phyloP scores from a whole-genome alignment of 2,329 filamentous ascomycete species.

The Beauveria pseudobassiana region DNA sequence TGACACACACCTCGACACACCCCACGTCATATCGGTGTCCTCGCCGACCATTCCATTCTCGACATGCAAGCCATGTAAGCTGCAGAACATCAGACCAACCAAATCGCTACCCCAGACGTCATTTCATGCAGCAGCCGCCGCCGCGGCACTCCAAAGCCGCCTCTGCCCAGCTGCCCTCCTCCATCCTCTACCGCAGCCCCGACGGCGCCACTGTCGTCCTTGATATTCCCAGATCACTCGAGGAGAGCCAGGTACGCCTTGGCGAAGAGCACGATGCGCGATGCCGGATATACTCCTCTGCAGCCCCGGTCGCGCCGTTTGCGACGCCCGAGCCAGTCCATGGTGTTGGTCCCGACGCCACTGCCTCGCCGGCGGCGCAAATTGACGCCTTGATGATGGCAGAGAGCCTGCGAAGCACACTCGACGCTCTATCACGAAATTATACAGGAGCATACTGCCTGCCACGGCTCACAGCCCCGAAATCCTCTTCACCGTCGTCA shows the following conservation, averaged over 20 bases:
- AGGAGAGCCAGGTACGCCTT: conserved; percentile 51
- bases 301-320: conserved; percentile 37
- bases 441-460: conserved; percentile 40
- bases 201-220: conserved; percentile 47
- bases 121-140: not conserved
- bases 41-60: not conserved
- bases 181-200: conserved; percentile 25
- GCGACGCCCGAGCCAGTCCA: conserved; percentile 39
- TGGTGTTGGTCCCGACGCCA: conserved; percentile 9
- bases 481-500: conserved; percentile 5
- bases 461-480: conserved; percentile 27
- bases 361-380: conserved; percentile 35
- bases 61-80: conserved; percentile 1
- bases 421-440: conserved; percentile 21
- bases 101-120: not conserved
- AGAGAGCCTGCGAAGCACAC: conserved; percentile 37
- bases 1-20: not conserved
- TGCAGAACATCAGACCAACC: not conserved
- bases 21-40: not conserved
- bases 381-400: conserved; percentile 47
- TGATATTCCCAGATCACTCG: conserved; percentile 64
- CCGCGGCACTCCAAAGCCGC: not conserved
- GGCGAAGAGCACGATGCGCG: conserved; percentile 22
- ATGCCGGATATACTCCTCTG: conserved; percentile 36
- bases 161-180: conserved; percentile 15